Conservation (phyloP, 495 filamentous ascomycete genomes). For the Podospora sp. region DNA sequence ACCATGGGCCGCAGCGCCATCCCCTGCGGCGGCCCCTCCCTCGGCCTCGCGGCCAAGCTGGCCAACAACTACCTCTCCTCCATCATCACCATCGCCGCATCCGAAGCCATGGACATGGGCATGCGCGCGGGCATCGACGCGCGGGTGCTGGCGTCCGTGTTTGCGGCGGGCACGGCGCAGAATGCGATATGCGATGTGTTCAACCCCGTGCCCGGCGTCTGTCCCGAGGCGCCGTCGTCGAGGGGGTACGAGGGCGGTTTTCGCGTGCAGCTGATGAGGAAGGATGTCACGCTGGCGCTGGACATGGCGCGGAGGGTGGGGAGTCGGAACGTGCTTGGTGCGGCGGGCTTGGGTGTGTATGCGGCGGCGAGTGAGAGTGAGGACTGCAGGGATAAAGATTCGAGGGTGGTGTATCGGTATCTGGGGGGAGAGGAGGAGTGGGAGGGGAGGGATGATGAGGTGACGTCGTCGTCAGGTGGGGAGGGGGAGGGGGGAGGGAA, state of each 20-base stretch:
- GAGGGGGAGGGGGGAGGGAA: background rate
- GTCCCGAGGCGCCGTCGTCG: constrained; percentile 48
- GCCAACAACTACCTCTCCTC: constrained; percentile 59
- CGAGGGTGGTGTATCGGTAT: constrained; percentile 56
- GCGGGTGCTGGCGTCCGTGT: constrained; percentile 49
- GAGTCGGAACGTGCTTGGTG: constrained; percentile 45
- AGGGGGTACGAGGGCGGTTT: constrained; percentile 56
- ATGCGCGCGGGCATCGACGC: constrained; percentile 56
- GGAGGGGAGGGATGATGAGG: constrained; percentile 9
- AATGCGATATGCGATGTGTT: constrained; percentile 54
- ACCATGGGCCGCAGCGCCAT: constrained; percentile 54
- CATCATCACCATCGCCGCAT: constrained; percentile 54
- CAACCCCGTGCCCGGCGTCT: constrained; percentile 55
- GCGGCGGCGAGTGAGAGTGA: constrained; percentile 45
- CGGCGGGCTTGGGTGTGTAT: constrained; percentile 50
- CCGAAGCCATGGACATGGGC: constrained; percentile 59
- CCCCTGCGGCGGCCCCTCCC: constrained; percentile 53
- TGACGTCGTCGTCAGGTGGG: background rate
- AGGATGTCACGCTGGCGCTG: constrained; percentile 55
- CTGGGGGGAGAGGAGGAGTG: constrained; percentile 55
- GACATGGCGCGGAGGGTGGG: constrained; percentile 51
- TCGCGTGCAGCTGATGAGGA: constrained; percentile 56
- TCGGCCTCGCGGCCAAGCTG: constrained; percentile 57
- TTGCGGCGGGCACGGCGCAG: constrained; percentile 53
- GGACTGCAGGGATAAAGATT: constrained; percentile 53